These are phyloP conservation scores for Grifola frondosa DNA, from an alignment of 1,284 basidiomycete species.

Conservation along the genomic window DNA sequence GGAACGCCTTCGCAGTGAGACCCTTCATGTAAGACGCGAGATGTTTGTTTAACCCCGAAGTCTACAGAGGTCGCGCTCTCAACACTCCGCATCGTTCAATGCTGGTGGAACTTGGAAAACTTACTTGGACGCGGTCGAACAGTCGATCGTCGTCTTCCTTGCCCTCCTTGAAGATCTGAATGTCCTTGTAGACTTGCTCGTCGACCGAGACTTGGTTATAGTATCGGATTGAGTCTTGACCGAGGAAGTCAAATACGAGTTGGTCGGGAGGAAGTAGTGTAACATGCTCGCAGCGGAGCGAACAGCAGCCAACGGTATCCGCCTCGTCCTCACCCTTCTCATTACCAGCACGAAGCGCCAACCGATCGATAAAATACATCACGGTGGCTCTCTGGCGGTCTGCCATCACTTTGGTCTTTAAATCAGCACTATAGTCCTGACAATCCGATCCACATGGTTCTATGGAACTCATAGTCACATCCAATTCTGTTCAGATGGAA, in stretches of 20 bases:
- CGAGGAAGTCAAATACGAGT: constrained; percentile 93
- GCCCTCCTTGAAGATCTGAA: constrained; percentile 68
- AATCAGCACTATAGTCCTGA: constrained; percentile 79
- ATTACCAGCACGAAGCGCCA: constrained; percentile 95
- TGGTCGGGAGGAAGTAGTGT: constrained; percentile 84
- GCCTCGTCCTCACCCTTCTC: constrained; percentile 98
- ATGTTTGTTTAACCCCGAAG: constrained; percentile 84
- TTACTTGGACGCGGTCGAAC: constrained; percentile 91
- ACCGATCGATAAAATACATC: constrained; percentile 95
- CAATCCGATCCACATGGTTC: constrained; percentile 90
- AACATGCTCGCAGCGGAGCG: constrained; percentile 91
- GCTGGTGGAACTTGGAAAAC: constrained; percentile 28
- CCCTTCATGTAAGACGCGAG: constrained; percentile 92
- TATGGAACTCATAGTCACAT: too few species aligned
- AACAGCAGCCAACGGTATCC: constrained; percentile 97
- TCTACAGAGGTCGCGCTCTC: too few species aligned
- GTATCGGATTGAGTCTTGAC: constrained; percentile 97
- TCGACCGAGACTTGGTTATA: constrained; percentile 89
- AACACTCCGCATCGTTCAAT: too few species aligned
- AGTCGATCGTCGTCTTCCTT: constrained; percentile 88
- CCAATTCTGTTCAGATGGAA: too few species aligned
- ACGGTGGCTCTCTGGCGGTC: constrained; percentile 93
- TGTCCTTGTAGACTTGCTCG: constrained; percentile 57
- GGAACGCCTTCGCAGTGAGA: constrained; percentile 96
- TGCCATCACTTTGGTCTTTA: constrained; percentile 89